These are phyloP conservation scores for Termitomyces eurrhizus DNA, from an alignment of 768 basidiomycete genomes.

Conservation along the genomic window DNA sequence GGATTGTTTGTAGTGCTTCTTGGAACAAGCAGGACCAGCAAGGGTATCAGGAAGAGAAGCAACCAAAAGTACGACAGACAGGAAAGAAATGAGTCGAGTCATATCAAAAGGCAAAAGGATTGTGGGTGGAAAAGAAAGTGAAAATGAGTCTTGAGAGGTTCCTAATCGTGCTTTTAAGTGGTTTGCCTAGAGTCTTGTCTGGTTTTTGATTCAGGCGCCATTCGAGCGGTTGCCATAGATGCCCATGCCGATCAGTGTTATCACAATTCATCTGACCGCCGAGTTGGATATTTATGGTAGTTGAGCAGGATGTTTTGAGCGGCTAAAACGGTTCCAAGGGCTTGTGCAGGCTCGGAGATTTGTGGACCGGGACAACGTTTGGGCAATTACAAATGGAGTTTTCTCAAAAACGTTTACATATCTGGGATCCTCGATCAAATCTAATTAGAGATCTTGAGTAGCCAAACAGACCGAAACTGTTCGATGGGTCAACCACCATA, in stretches of 20 bases:
- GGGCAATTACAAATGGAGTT: background rate
- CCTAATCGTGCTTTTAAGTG: conserved; percentile 7
- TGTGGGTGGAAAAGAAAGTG: conserved; percentile 16
- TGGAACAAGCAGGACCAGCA: conserved; percentile 45
- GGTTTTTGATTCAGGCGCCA: conserved; percentile 9
- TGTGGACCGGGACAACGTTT: background rate
- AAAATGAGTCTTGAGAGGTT: conserved; percentile 8
- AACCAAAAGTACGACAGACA: conserved; percentile 31
- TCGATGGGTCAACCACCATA: conserved; percentile 42
- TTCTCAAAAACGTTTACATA: background rate
- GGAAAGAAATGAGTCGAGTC: conserved; percentile 31
- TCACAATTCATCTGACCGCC: conserved; percentile 4
- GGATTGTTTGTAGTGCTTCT: conserved; percentile 28
- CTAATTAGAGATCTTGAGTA: background rate
- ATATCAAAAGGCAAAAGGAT: conserved; percentile 27
- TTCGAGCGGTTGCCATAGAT: conserved; percentile 18
- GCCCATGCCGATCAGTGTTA: conserved; percentile 13
- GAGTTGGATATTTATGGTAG: background rate
- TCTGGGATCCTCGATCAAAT: background rate
- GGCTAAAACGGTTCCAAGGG: background rate
- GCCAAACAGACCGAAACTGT: conserved; percentile 10
- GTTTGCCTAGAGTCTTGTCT: conserved; percentile 2
- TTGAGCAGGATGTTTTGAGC: background rate
- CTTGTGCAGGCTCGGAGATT: background rate
- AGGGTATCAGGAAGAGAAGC: conserved; percentile 32